Evolutionary conservation across 2,329 filamentous ascomycete genomes (phyloP), one percentile per base, ranked within the genome.

Genomic region (Penicillium sp.): DNA sequence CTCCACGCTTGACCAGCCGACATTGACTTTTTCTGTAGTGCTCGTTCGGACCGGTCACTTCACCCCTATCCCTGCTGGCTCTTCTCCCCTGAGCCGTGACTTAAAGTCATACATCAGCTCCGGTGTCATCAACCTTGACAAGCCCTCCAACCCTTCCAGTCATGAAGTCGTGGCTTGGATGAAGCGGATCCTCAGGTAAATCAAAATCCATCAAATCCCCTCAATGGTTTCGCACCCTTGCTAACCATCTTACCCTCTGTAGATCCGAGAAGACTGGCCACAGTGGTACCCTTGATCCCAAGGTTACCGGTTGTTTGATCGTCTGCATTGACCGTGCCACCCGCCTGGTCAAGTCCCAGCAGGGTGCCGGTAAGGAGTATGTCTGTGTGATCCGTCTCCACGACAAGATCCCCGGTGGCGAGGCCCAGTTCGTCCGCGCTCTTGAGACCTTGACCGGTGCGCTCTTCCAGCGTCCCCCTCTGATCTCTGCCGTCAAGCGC

Each of bases 101-200:
- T 85, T 99, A 73, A 97, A 97, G 84, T 92, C 90, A 64, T 99
- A 97, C 81, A 88, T 99, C 75, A 93, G 90, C 77, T 96, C 91
- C 64, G 94, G 94, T 80, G 93, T 99, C 59, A 97, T 99, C 80
- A 99, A 99, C 82, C 88, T 97, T 69, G 91, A 95, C 81, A 96
- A 96, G 82, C 94, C 93, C 57, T 95, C 93, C 53, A 99, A 99
- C 82, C 93, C 93, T 54, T 97, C 93, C 67, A 94, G 89, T 72
- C 94, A 99, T 84, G 94, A 99, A 83, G 94, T 99, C 66, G 94
- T 99, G 73, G 93, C 94, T 67, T 99, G 94, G 94, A 90, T 97
- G 69, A 99, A 99, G 88, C 89, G 93, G 70, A 97, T 97, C 71
- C 84, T 99, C 56, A 88, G 89, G 89, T 92, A 86, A 79, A 31